Conservation (phyloP, 495 filamentous ascomycete genomes). For the Paragyromitra xinjiangensis region DNA sequence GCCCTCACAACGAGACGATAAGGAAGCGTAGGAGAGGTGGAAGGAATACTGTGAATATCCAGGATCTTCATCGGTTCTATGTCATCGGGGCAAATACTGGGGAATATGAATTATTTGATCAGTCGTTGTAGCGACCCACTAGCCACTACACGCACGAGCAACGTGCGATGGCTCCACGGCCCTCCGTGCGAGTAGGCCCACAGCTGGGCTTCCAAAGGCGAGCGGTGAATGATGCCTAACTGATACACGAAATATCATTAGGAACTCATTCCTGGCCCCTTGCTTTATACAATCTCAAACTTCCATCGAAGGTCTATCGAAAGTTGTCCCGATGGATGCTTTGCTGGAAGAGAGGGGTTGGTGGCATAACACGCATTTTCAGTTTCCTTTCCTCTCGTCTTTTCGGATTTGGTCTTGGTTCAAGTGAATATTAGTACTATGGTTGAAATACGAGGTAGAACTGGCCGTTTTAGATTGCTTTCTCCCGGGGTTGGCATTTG, state of each 20-base stretch:
- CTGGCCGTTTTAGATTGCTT: neutral
- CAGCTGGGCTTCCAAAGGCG: neutral
- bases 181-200: neutral
- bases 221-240: neutral
- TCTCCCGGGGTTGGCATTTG: neutral
- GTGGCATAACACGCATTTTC: neutral
- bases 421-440: neutral
- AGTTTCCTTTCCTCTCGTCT: neutral
- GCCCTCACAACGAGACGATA: constrained; percentile 35
- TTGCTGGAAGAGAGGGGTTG: neutral
- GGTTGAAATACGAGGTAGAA: neutral
- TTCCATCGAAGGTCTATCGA: neutral
- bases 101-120: constrained; percentile 2
- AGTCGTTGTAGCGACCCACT: neutral
- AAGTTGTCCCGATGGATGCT: neutral
- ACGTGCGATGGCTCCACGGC: neutral
- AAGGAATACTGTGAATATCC: neutral
- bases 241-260: neutral
- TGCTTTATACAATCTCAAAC: neutral
- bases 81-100: neutral
- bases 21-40: constrained; percentile 17
- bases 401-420: neutral
- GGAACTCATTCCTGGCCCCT: neutral
- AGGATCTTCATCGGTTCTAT: neutral
- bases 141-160: neutral